A percentile compares a stretch with the other conserved stretches of the same genome.
Evolutionary conservation across 1,284 basidiomycete species (phyloP).

Genomic region (Cryptococcus sp.): DNA sequence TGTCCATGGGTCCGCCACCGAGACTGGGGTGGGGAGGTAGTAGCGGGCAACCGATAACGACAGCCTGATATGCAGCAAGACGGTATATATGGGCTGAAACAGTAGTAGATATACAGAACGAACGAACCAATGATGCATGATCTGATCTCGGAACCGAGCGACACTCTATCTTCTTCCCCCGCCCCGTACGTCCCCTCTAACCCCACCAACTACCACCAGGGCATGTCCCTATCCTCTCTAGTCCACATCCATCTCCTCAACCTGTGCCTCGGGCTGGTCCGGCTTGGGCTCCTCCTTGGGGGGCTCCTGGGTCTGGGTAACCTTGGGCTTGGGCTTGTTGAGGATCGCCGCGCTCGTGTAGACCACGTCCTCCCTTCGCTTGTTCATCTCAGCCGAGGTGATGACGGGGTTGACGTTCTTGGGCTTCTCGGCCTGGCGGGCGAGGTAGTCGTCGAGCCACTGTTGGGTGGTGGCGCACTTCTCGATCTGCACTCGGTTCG

Average conservation of each 20-base stretch:
- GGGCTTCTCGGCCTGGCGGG: conserved; percentile 74
- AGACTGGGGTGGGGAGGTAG: background rate
- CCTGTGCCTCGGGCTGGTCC: conserved; percentile 52
- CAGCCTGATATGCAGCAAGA: no score
- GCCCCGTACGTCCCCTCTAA: no score
- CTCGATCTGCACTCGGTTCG: conserved; percentile 47
- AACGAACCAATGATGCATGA: no score
- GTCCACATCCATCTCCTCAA: conserved; percentile 48
- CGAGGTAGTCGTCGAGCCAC: conserved; percentile 88
- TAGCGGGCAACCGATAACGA: background rate
- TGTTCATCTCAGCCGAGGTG: conserved; percentile 71
- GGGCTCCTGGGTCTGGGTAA: conserved; percentile 57
- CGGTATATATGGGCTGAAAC: background rate
- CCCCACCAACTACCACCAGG: no score
- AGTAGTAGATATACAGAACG: background rate
- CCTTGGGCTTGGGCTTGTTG: conserved; percentile 81
- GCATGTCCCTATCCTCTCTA: conserved; percentile 20
- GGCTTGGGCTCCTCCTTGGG: conserved; percentile 48
- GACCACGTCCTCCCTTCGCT: conserved; percentile 83
- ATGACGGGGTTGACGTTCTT: conserved; percentile 83
- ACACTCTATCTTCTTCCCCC: no score
- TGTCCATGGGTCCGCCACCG: no score
- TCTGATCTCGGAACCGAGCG: no score
- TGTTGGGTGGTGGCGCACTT: conserved; percentile 69
- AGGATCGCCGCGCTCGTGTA: conserved; percentile 80